These are phyloP conservation scores for Phytopythium ostracodes DNA, from an alignment of 352 stramenopile species.

Conservation along the genomic window DNA sequence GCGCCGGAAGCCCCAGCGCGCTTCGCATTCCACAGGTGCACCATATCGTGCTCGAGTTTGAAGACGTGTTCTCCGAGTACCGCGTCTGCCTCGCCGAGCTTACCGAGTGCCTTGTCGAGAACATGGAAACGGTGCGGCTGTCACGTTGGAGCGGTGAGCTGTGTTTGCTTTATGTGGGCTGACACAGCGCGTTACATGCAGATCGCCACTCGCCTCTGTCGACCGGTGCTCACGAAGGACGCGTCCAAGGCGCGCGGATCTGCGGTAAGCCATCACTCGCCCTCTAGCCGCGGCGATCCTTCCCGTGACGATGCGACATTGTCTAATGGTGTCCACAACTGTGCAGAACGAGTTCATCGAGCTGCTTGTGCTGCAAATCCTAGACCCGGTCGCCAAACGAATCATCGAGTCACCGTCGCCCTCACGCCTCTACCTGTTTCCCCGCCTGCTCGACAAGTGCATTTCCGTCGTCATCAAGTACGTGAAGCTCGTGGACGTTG, in stretches of 20 bases:
- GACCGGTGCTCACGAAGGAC: conserved; percentile 18
- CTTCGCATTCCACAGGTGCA: conserved; percentile 36
- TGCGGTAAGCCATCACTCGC: conserved; percentile 9
- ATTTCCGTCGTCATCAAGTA: conserved; percentile 54
- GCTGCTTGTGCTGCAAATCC: conserved; percentile 38
- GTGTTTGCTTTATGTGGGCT: background rate
- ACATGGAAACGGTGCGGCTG: conserved; percentile 26
- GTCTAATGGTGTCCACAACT: background rate
- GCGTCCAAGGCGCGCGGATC: conserved; percentile 17
- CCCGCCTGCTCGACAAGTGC: conserved; percentile 48
- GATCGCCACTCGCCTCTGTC: conserved; percentile 31
- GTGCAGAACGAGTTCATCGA: conserved; percentile 51
- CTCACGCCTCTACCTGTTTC: conserved; percentile 41
- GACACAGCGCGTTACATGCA: conserved; percentile 7
- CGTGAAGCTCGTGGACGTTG: conserved; percentile 4
- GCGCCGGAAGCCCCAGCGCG: background rate
- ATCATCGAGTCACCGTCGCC: conserved; percentile 34
- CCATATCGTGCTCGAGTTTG: conserved; percentile 53
- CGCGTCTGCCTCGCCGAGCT: conserved; percentile 52
- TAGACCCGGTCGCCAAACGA: conserved; percentile 40
- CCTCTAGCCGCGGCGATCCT: background rate
- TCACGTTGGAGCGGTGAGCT: background rate
- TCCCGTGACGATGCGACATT: background rate
- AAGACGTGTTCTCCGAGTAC: conserved; percentile 35
- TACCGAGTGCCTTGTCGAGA: conserved; percentile 51